These are phyloP conservation scores for Calonectria pauciramosa DNA, from an alignment of 2,329 filamentous ascomycete species.

Conservation along the genomic window DNA sequence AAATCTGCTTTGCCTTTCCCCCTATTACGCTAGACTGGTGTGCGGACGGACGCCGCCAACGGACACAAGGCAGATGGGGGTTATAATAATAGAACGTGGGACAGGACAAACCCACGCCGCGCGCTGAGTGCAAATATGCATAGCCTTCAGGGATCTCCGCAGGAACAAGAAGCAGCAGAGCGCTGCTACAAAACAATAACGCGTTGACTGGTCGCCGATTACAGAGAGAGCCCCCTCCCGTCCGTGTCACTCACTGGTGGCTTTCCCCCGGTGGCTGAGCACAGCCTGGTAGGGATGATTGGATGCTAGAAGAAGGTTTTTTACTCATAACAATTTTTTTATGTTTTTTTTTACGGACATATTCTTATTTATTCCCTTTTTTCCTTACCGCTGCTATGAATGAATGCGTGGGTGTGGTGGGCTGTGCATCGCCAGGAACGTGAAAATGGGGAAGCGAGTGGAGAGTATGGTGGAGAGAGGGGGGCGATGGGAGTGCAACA, in stretches of 20 bases:
- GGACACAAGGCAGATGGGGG: neutral
- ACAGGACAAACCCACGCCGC: neutral
- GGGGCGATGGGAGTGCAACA: neutral
- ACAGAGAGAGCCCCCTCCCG: neutral
- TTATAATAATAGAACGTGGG: constrained; percentile 20
- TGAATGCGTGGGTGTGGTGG: neutral
- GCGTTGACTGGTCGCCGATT: neutral
- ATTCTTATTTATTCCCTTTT: neutral
- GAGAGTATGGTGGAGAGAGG: neutral
- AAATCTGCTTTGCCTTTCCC: neutral
- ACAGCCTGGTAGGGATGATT: constrained; percentile 1
- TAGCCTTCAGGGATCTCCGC: constrained; percentile 7
- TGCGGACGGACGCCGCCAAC: neutral
- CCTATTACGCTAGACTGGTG: constrained; percentile 6
- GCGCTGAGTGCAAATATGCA: neutral
- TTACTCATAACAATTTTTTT: neutral
- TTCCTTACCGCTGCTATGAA: constrained; percentile 1
- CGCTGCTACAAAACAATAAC: neutral
- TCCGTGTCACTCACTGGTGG: neutral
- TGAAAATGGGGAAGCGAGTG: constrained; percentile 5
- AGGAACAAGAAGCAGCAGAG: neutral
- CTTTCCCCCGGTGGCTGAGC: constrained; percentile 19
- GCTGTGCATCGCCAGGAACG: constrained; percentile 6
- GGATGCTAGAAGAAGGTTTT: neutral
- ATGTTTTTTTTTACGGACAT: neutral